Base-by-base conservation (phyloP, 2,329 filamentous ascomycete genomes). In the Diplodia intermedia region DNA sequence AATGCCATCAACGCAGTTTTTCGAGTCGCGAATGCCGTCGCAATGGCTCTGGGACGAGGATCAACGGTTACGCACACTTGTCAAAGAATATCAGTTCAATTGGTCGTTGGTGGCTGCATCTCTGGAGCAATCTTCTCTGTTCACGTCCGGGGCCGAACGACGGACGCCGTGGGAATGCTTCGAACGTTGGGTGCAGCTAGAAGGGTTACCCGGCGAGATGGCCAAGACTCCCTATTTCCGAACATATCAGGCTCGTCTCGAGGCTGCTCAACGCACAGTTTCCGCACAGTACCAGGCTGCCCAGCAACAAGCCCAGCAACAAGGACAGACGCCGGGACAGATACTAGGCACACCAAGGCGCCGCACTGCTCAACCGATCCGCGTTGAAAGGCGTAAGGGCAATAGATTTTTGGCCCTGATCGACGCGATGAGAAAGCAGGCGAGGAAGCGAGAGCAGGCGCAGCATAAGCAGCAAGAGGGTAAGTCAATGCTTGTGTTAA, bases 91-190 rank as follows among this genome's bases (percentile, higher is more conserved):
- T 75, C 93, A 93, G 0, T 98, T 97, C 82, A 99, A 99, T 74
- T 99, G 95, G 95, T 96, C 93, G 3, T 84, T 99, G 5, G 97
- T 98, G 66, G 92, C 94, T 1, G 91, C 88, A 72, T 90, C 94
- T 69, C 82, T 98, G 65, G 86, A 88, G 1, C 86, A 90, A 18
- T 88, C 88, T 65, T 96, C 93, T 0, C 78, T 89, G 15, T 96
- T 93, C 75, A 86, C 89, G n/a, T 94, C 94, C 23, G 93, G 92
- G 1, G 89, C 93, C 12, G 94, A 98, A 77, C 87, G 95, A 70
- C 88, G 95, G 57, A 98, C 94, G 2, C 93, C 94, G 0, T 99
- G 95, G 95, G 95, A 99, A 81, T 99, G 95, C 77, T 99, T 99
- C 74, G 95, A 99, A 79, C 88, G 95, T 53, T 99, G 94, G 94